A percentile compares a stretch with the other conserved stretches of the same genome.
These are phyloP conservation scores for Mycena sanguinolenta DNA, from an alignment of 768 basidiomycete genomes.

Conservation along the genomic window DNA sequence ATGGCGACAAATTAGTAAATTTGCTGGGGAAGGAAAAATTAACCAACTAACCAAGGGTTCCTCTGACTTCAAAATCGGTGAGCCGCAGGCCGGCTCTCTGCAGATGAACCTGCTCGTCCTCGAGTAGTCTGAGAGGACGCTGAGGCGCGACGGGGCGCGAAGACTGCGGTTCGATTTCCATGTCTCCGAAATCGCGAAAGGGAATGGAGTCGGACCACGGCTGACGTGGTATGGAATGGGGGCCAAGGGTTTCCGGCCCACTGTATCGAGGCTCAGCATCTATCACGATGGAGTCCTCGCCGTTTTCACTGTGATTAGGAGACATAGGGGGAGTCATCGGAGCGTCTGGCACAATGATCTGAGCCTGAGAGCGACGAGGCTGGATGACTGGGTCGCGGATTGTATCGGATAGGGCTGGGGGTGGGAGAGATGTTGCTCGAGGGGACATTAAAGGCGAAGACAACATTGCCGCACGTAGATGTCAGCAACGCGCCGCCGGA, in stretches of 20 bases:
- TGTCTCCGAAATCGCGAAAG: conserved; percentile 39
- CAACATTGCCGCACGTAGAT: conserved; percentile 25
- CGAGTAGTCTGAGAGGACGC: conserved; percentile 70
- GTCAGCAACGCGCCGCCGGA: conserved; percentile 28
- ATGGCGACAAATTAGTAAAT: conserved; percentile 8
- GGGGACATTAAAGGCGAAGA: conserved; percentile 45
- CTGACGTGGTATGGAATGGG: conserved; percentile 24
- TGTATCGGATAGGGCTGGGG: conserved; percentile 28
- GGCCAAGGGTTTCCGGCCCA: conserved; percentile 42
- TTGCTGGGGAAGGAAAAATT: conserved; percentile 13
- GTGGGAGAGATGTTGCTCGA: conserved; percentile 32
- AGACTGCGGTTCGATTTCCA: conserved; percentile 43
- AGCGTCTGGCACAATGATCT: conserved; percentile 63
- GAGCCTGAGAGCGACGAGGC: conserved; percentile 56
- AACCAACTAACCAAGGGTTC: conserved; percentile 74
- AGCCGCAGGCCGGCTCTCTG: conserved; percentile 71
- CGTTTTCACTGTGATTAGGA: conserved; percentile 63
- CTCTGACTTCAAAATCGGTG: conserved; percentile 86
- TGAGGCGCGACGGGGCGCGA: conserved; percentile 39
- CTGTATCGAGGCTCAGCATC: conserved; percentile 55
- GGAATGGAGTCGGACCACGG: conserved; percentile 32
- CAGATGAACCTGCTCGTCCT: conserved; percentile 79
- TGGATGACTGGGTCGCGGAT: conserved; percentile 32
- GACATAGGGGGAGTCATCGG: conserved; percentile 82
- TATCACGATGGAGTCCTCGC: conserved; percentile 51